Base-by-base conservation (phyloP, 495 filamentous ascomycete genomes). In the Podospora conica region DNA sequence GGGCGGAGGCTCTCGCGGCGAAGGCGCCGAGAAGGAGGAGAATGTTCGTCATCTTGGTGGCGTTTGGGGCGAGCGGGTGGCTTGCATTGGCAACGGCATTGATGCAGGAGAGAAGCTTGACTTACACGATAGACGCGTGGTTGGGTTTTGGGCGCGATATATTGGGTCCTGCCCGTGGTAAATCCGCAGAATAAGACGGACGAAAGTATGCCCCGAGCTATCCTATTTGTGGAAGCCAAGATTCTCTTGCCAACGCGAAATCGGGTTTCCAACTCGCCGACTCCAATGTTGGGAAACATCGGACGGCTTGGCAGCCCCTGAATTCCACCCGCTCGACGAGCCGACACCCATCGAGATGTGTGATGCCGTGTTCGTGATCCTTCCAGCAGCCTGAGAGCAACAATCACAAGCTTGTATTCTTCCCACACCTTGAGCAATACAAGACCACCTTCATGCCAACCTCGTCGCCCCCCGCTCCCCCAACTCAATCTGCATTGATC, bases 401-500 rank as follows among this genome's bases (percentile, higher is more conserved):
- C 10, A 31, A 27, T 11, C 8, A 12, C 9, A 12, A 31, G 0
- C 9, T 31, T 31, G 29, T 11, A 31, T 31, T 31, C 10, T 31
- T 31, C 29, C 3, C 10, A 3, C 29, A 3, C 25, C 25, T 27
- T 27, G 3, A 27, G 25, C 40, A 48, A n/a, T 15, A n/a, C 29
- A 9, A n/a, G n/a, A n/a, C n/a, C 21, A 56, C 9, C 23, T 20
- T 56, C 55, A 56, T 3, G 23, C 55, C 55, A 56, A 24, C 55
- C 55, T 61, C 29, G 31, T 53, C 12, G 20, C 27, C 63, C 54
- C 15, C 68, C 67, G 40, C 56, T 68, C 66, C 22, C 69, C 66
- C 55, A 71, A 7, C 60, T 66, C 69, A 3, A 71, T 15, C 65
- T n/a, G n/a, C 40, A 48, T 9, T n/a, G n/a, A n/a, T n/a, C 25